Conservation (phyloP, 169 alveolate genomes). For the Eimeria sp. region DNA sequence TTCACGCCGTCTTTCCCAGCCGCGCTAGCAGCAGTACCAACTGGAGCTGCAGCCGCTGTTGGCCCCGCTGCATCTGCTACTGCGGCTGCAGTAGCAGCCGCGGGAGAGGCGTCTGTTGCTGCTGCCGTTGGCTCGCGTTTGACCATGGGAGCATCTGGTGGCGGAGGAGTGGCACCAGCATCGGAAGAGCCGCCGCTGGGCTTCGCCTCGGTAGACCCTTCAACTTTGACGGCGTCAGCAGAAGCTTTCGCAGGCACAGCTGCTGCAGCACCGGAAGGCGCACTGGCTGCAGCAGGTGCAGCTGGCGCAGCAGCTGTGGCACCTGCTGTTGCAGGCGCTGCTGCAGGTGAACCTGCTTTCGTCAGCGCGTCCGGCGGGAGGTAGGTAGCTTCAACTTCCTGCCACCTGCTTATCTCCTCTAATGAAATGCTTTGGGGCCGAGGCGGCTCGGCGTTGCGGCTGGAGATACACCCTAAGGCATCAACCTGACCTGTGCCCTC, state of each 20-base stretch:
- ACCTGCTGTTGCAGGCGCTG: neutral
- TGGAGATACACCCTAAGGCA: constrained; percentile 56
- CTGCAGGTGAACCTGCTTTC: neutral
- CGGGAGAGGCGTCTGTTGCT: neutral
- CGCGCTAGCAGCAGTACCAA: neutral
- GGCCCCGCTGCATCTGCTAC: neutral
- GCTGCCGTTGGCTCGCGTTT: constrained; percentile 6
- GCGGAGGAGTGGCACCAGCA: neutral
- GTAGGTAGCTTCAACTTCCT: constrained; percentile 64
- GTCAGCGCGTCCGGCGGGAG: constrained; percentile 70
- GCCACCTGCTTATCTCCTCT: constrained; percentile 79
- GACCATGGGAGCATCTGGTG: neutral
- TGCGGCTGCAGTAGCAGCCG: neutral
- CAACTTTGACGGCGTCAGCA: neutral
- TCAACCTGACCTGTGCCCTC: constrained; percentile 70
- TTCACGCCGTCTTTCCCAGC: constrained; percentile 7
- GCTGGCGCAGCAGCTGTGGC: neutral
- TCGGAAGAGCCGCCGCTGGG: neutral
- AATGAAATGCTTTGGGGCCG: constrained; percentile 70
- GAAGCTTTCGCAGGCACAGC: constrained; percentile 3
- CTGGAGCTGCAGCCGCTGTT: neutral
- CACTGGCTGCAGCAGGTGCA: neutral
- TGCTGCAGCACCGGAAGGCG: neutral
- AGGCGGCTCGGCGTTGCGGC: constrained; percentile 28
- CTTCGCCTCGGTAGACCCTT: constrained; percentile 6